Evolutionary conservation across 192 early-diverging fungal species (phyloP).

Genomic region (Backusella circina): DNA sequence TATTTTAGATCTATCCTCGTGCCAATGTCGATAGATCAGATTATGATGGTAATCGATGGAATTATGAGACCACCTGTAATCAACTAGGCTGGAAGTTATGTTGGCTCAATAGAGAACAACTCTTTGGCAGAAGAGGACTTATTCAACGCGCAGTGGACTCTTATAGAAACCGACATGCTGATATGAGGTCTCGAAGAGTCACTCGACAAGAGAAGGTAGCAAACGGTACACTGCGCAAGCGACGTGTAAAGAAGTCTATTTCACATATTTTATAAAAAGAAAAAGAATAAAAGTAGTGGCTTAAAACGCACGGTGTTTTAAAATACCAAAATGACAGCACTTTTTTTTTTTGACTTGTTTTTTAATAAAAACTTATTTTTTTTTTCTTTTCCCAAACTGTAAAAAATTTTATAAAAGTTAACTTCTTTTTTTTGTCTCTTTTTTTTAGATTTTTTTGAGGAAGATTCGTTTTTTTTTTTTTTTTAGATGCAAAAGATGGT

Average conservation of each 20-base stretch:
- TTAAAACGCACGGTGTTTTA: background rate
- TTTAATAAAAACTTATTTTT: too few species aligned
- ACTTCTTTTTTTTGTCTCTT: background rate
- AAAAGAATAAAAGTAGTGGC: background rate
- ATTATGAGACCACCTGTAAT: conserved; percentile 77
- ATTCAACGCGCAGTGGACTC: conserved; percentile 78
- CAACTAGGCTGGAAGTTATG: conserved; percentile 68
- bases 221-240: conserved; percentile 49
- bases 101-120: conserved; percentile 58
- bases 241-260: conserved; percentile 16
- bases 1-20: conserved; percentile 62
- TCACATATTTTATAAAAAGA: conserved; percentile 11
- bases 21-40: conserved; percentile 44
- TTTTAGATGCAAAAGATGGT: conserved; percentile 21
- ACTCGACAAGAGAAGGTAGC: conserved; percentile 63
- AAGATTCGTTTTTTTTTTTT: background rate
- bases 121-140: conserved; percentile 62
- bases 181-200: conserved; percentile 62
- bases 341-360: background rate
- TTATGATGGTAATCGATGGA: conserved; percentile 74
- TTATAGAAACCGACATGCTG: conserved; percentile 59
- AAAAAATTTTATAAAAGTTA: too few species aligned
- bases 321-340: background rate
- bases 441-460: too few species aligned
- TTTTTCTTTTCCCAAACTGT: background rate